Conservation (phyloP, 768 basidiomycete species). For the Cystofilobasidium macerans region DNA sequence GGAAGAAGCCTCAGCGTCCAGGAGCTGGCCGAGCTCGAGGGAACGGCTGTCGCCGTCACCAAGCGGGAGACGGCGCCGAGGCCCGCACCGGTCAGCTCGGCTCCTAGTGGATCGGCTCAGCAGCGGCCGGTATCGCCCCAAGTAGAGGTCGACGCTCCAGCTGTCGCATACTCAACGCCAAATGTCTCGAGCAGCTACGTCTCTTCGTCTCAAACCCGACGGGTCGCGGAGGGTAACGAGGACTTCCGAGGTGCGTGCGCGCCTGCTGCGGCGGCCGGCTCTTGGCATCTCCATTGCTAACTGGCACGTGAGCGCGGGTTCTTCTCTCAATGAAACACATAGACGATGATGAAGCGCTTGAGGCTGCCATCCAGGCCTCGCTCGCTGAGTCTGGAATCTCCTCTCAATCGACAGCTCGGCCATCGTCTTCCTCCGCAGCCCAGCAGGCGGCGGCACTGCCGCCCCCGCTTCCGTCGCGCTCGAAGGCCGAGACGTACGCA, state of each 20-base stretch:
- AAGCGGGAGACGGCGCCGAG: not conserved
- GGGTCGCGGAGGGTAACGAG: conserved; percentile 2
- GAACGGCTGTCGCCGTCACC: not conserved
- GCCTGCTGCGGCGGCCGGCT: not conserved
- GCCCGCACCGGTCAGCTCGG: no score
- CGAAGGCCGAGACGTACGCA: not conserved
- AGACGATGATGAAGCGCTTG: conserved; percentile 1
- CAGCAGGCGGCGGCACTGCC: not conserved
- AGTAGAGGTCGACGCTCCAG: not conserved
- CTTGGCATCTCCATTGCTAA: not conserved
- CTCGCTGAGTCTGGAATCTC: not conserved
- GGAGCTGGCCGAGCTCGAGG: not conserved
- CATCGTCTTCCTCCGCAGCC: not conserved
- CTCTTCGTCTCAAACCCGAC: not conserved
- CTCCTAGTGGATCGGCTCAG: no score
- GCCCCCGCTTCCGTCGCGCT: not conserved
- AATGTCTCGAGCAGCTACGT: not conserved
- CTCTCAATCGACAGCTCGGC: not conserved
- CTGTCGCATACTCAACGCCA: not conserved
- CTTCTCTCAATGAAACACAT: not conserved
- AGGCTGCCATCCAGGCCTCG: not conserved
- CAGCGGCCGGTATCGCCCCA: not conserved
- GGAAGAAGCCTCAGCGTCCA: not conserved
- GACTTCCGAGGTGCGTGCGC: conserved; percentile 1
- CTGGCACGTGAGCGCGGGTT: not conserved